phyloP scores from a whole-genome alignment of 768 basidiomycete genomes.

The Pleurotus sapidus region DNA sequence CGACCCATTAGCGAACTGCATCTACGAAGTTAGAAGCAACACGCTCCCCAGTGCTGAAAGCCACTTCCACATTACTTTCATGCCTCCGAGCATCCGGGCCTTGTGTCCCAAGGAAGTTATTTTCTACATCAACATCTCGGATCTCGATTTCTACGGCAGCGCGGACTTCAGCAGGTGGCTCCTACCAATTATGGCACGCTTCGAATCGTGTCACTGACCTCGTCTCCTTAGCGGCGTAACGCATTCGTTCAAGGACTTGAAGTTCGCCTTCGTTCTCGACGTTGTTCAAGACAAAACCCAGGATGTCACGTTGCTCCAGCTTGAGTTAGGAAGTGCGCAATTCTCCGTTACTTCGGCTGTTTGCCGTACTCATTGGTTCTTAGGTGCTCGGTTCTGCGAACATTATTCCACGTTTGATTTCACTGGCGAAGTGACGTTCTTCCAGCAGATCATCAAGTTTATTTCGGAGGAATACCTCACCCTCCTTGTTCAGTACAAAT shows the following conservation, averaged over 20 bases:
- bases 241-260: neutral
- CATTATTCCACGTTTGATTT: neutral
- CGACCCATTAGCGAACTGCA: neutral
- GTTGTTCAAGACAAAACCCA: neutral
- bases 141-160: constrained; percentile 11
- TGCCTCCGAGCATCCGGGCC: constrained; percentile 14
- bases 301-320: neutral
- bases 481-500: constrained; percentile 1
- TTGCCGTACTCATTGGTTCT: neutral
- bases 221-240: neutral
- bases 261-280: neutral
- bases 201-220: neutral
- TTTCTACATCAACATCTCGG: constrained; percentile 15
- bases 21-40: constrained; percentile 8
- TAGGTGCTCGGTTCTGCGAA: neutral
- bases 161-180: constrained; percentile 9
- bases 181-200: neutral
- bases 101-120: constrained; percentile 17
- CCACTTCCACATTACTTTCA: constrained; percentile 18
- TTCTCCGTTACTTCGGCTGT: neutral
- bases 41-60: constrained; percentile 8
- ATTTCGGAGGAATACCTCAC: constrained; percentile 3
- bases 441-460: neutral
- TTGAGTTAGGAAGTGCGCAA: neutral
- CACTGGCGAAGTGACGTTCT: neutral